Percentiles rank a stretch among this genome's conserved stretches.
Conservation (phyloP, 768 basidiomycete genomes). For the Tulasnella sp. region DNA sequence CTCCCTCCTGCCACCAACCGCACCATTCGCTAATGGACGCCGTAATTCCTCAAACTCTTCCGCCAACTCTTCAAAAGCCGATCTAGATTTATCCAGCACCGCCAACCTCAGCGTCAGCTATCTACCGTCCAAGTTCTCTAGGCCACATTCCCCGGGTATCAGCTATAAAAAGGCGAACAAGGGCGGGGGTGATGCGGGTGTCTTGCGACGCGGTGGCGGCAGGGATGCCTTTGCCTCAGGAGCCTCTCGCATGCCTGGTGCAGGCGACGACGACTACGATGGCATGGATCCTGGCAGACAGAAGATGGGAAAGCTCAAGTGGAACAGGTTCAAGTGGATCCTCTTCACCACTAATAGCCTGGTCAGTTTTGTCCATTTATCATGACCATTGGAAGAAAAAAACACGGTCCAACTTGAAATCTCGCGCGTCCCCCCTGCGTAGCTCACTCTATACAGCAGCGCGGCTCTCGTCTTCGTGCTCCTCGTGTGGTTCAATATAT, state of each 20-base stretch:
- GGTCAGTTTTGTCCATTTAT: constrained; percentile 23
- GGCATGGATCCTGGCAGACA: constrained; percentile 29
- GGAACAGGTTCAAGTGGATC: constrained; percentile 81
- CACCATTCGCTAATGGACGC: constrained; percentile 5
- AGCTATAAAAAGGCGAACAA: constrained; percentile 20
- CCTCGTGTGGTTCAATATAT: constrained; percentile 68
- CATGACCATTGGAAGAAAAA: background rate
- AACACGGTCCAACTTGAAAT: background rate
- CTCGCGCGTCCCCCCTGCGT: background rate
- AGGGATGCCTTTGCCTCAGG: constrained; percentile 50
- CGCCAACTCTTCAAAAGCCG: background rate
- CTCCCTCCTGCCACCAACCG: constrained; percentile 8
- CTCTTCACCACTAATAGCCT: constrained; percentile 54
- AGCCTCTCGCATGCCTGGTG: constrained; percentile 41
- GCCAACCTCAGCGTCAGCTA: constrained; percentile 54
- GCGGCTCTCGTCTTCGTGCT: constrained; percentile 52
- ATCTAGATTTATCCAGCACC: background rate
- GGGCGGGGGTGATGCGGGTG: background rate
- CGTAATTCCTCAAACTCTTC: constrained; percentile 4
- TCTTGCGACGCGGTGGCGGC: constrained; percentile 47
- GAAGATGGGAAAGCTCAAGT: constrained; percentile 40
- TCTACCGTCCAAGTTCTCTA: constrained; percentile 64
- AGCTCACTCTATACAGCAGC: constrained; percentile 53
- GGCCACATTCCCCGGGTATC: constrained; percentile 31
- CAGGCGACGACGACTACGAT: constrained; percentile 47